Percentiles rank a stretch among this genome's conserved stretches.
These are phyloP conservation scores for Sporothrix pallida DNA, from an alignment of 2,329 filamentous ascomycete species.

Conservation along the genomic window DNA sequence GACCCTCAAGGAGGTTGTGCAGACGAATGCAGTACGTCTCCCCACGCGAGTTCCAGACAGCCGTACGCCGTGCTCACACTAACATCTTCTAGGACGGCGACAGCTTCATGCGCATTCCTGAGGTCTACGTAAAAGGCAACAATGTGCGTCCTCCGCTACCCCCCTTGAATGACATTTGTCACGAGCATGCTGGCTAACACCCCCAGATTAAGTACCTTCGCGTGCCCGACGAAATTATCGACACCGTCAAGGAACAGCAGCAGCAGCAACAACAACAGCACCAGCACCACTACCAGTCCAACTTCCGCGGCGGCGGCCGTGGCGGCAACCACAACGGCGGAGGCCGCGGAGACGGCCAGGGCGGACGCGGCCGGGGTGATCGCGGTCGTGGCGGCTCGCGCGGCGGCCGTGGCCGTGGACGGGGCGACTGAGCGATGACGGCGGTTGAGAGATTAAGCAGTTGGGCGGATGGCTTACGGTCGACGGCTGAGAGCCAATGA, in stretches of 20 bases:
- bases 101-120: slow-evolving; percentile 87
- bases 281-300: slow-evolving; percentile 47
- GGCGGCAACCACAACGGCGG: slow-evolving; percentile 63
- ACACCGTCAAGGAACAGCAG: slow-evolving; percentile 91
- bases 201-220: slow-evolving; percentile 94
- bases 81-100: slow-evolving; percentile 74
- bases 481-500: too few relatives aligned
- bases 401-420: slow-evolving; percentile 48
- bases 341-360: slow-evolving; percentile 61
- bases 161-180: too few relatives aligned
- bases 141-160: slow-evolving; percentile 77
- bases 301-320: slow-evolving; percentile 64
- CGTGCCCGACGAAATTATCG: slow-evolving; percentile 95
- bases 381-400: slow-evolving; percentile 59
- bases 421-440: slow-evolving; percentile 34
- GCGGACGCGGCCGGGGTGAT: slow-evolving; percentile 51
- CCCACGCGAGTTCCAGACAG: background rate
- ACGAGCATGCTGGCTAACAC: too few relatives aligned
- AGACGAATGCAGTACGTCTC: slow-evolving; percentile 77
- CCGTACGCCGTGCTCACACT: background rate
- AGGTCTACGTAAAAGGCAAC: slow-evolving; percentile 96
- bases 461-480: too few relatives aligned
- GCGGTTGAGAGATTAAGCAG: background rate
- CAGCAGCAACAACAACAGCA: slow-evolving; percentile 67
- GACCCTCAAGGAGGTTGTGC: slow-evolving; percentile 94